Evolutionary conservation across 345 rosid genomes (phyloP).

Genomic region (Lumnitzera littorea): DNA sequence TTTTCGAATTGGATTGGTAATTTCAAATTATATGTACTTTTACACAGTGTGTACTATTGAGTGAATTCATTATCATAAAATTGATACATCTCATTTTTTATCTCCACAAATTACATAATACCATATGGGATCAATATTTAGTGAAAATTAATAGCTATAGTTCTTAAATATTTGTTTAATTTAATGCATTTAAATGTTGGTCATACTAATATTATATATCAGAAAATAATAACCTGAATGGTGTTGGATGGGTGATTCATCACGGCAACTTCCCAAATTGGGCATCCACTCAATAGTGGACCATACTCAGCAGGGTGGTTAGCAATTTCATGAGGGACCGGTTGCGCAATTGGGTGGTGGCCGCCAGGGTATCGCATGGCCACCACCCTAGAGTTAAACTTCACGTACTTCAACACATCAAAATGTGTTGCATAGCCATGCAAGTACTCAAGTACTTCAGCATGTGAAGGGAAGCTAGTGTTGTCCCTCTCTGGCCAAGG

Average conservation of each 20-base stretch:
- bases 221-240: slow-evolving; percentile 37
- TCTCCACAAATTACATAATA: no score
- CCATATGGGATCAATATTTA: no score
- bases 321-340: not conserved
- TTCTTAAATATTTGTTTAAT: no score
- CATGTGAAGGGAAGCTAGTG: slow-evolving; percentile 47
- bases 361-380: slow-evolving; percentile 46
- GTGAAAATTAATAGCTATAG: no score
- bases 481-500: slow-evolving; percentile 83
- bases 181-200: no score
- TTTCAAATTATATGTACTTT: no score
- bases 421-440: slow-evolving; percentile 62
- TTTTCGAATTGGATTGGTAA: no score
- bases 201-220: no score
- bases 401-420: slow-evolving; percentile 52
- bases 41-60: no score
- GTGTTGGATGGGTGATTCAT: slow-evolving; percentile 33
- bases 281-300: slow-evolving; percentile 40
- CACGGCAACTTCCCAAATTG: slow-evolving; percentile 82
- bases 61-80: no score
- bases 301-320: slow-evolving; percentile 20
- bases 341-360: not conserved
- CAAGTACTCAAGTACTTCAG: slow-evolving; percentile 67
- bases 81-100: no score
- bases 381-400: slow-evolving; percentile 64